These are phyloP conservation scores for Saccharomyces pastorianus DNA, from an alignment of 1,139 yeast species.

Conservation along the genomic window DNA sequence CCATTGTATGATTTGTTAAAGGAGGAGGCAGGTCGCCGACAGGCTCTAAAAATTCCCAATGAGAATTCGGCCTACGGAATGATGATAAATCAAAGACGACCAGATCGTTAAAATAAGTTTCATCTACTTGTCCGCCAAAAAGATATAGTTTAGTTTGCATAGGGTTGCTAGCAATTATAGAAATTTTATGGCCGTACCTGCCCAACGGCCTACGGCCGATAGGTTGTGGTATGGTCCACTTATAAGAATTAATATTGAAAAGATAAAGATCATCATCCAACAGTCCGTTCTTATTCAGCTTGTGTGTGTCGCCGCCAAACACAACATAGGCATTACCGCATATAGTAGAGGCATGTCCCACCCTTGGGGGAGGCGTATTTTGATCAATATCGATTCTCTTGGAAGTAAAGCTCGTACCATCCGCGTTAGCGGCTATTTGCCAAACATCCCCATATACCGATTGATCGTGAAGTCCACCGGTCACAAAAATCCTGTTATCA, in stretches of 20 bases:
- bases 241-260: constrained; percentile 79
- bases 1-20: constrained; percentile 85
- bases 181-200: constrained; percentile 83
- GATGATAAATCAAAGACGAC: constrained; percentile 81
- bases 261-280: constrained; percentile 85
- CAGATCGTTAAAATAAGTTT: constrained; percentile 75
- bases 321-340: constrained; percentile 93
- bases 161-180: constrained; percentile 51
- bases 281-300: constrained; percentile 65
- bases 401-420: constrained; percentile 41
- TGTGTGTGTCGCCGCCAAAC: constrained; percentile 94
- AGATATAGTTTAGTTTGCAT: constrained; percentile 68
- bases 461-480: constrained; percentile 91
- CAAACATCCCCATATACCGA: constrained; percentile 90
- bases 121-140: constrained; percentile 95
- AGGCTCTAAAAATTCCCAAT: constrained; percentile 68
- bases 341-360: constrained; percentile 87
- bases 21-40: constrained; percentile 64
- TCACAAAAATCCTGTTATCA: constrained; percentile 70
- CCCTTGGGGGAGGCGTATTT: constrained; percentile 87
- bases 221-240: constrained; percentile 86
- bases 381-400: constrained; percentile 60
- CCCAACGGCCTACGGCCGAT: constrained; percentile 81
- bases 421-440: constrained; percentile 49
- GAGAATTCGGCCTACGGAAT: constrained; percentile 74